A percentile compares a stretch with the other conserved stretches of the same genome.
These are phyloP conservation scores for Coprinopsis sp. DNA, from an alignment of 768 basidiomycete genomes.

Conservation along the genomic window DNA sequence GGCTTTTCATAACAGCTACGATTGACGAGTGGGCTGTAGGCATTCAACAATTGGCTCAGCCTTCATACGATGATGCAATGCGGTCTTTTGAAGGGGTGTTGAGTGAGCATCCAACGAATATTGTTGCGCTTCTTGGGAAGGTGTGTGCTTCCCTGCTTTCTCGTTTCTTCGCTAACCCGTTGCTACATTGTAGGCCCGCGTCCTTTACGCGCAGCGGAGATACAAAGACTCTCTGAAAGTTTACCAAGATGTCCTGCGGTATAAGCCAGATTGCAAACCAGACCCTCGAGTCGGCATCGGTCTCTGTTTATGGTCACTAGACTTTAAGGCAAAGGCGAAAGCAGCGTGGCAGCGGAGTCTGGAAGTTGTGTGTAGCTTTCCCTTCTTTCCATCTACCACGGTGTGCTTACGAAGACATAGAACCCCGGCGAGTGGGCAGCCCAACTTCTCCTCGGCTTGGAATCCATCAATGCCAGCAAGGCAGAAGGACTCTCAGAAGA, in stretches of 20 bases:
- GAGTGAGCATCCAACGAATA: conserved; percentile 72
- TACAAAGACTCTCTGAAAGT: conserved; percentile 75
- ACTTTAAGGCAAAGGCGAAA: conserved; percentile 75
- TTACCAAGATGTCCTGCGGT: conserved; percentile 80
- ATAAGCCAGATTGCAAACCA: conserved; percentile 75
- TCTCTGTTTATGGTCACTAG: conserved; percentile 87
- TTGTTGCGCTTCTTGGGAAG: conserved; percentile 86
- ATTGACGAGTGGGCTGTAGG: conserved; percentile 38
- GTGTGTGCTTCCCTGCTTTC: conserved; percentile 35
- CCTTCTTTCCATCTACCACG: neutral
- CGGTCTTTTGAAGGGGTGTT: conserved; percentile 80
- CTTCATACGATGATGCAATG: conserved; percentile 78
- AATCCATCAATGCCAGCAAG: conserved; percentile 84
- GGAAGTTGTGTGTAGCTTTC: conserved; percentile 59
- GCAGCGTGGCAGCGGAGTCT: conserved; percentile 88
- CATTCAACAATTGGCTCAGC: conserved; percentile 74
- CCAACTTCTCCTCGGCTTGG: conserved; percentile 78
- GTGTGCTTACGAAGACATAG: conserved; percentile 35
- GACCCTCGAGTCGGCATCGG: conserved; percentile 97
- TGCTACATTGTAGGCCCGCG: conserved; percentile 64
- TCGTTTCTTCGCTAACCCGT: conserved; percentile 3
- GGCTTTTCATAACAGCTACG: neutral
- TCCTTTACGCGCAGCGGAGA: conserved; percentile 74
- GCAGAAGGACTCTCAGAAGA: conserved; percentile 56
- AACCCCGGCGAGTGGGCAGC: conserved; percentile 78